These are phyloP conservation scores for Canavalia ensiformis DNA, from an alignment of 306 rosid species.

Conservation along the genomic window DNA sequence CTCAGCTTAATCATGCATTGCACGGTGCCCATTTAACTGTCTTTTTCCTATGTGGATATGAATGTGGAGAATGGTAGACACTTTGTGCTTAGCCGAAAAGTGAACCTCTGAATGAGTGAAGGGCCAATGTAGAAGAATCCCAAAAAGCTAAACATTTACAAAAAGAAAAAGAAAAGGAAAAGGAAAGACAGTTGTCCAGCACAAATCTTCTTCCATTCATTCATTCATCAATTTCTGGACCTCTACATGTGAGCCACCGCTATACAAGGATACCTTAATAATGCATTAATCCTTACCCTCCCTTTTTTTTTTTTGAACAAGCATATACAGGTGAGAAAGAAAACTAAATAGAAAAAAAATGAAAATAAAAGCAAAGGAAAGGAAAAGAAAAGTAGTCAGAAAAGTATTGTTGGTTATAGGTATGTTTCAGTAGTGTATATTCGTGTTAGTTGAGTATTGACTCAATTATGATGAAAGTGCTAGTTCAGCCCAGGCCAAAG, in stretches of 20 bases:
- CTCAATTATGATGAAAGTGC: slow-evolving; percentile 78
- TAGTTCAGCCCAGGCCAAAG: slow-evolving; percentile 98
- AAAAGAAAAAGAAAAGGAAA: slow-evolving; percentile 1
- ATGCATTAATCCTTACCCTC: slow-evolving; percentile 49
- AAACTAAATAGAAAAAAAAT: slow-evolving; percentile 11
- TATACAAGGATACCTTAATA: slow-evolving; percentile 62
- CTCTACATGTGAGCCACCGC: slow-evolving; percentile 47
- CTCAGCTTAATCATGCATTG: slow-evolving; percentile 5
- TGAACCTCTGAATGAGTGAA: background rate
- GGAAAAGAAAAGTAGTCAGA: slow-evolving; percentile 36
- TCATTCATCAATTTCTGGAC: slow-evolving; percentile 42
- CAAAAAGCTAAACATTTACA: slow-evolving; percentile 13
- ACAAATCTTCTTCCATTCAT: slow-evolving; percentile 35
- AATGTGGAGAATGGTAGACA: slow-evolving; percentile 9
- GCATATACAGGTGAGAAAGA: slow-evolving; percentile 67
- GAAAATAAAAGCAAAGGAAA: background rate
- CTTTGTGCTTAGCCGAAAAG: background rate
- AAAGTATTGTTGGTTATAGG: slow-evolving; percentile 52
- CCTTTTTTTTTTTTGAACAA: slow-evolving; percentile 45
- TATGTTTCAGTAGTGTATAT: slow-evolving; percentile 61
- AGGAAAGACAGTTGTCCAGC: slow-evolving; percentile 31
- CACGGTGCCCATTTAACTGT: background rate
- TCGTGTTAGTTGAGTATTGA: slow-evolving; percentile 68
- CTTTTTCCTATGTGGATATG: background rate
- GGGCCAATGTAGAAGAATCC: background rate